A percentile compares a stretch with the other conserved stretches of the same genome.
phyloP scores from a whole-genome alignment of 306 rosid genomes.

The Lablab purpureus region DNA sequence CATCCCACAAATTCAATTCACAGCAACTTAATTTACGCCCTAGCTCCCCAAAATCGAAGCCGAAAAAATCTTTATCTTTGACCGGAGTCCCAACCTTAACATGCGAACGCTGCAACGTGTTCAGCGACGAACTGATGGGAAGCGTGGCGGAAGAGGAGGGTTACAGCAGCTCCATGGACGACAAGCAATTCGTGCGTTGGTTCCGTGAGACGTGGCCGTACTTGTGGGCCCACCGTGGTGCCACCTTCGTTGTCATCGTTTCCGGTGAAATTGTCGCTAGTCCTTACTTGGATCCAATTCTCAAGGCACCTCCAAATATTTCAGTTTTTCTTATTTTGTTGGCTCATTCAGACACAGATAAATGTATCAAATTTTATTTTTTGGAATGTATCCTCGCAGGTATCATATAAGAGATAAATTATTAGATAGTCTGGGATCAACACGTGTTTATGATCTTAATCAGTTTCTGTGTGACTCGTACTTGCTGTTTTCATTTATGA shows the following conservation, averaged over 20 bases:
- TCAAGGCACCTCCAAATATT: constrained; percentile 61
- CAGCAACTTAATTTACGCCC: constrained; percentile 1
- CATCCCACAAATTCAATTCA: constrained; percentile 29
- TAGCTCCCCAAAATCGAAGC: background rate
- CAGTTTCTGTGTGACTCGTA: background rate
- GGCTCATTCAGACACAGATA: constrained; percentile 24
- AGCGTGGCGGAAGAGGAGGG: constrained; percentile 51
- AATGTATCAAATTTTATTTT: background rate
- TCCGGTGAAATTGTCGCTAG: constrained; percentile 71
- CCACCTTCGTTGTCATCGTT: constrained; percentile 71
- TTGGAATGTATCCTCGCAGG: background rate
- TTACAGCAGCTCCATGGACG: constrained; percentile 54
- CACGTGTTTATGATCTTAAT: background rate
- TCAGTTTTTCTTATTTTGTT: background rate
- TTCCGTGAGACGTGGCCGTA: constrained; percentile 90
- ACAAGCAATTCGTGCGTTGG: constrained; percentile 78
- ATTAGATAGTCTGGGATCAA: background rate
- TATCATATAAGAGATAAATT: background rate
- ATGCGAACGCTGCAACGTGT: constrained; percentile 29
- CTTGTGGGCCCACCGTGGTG: constrained; percentile 75
- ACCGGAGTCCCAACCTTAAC: constrained; percentile 30
- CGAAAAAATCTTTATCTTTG: constrained; percentile 10
- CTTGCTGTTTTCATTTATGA: background rate
- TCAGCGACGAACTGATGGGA: constrained; percentile 39
- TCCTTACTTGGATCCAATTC: constrained; percentile 65